Percentiles rank a stretch among this genome's conserved stretches.
Evolutionary conservation across 2,329 filamentous ascomycete species (phyloP).

Genomic region (Aspergillus fructus): DNA sequence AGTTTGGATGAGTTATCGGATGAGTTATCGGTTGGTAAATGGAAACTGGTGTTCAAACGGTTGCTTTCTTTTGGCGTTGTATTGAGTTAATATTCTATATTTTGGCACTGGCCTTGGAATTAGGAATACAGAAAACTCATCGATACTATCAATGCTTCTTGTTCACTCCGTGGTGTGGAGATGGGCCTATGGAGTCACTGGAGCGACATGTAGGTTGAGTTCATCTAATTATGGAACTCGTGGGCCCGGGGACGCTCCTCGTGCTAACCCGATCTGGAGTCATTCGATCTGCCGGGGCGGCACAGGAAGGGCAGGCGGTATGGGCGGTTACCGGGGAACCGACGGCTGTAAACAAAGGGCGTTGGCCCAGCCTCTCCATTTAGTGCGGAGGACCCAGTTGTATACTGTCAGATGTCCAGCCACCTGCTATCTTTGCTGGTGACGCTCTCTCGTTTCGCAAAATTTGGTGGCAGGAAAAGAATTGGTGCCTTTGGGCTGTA

Average conservation of each 20-base stretch:
- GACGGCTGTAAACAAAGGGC: conserved; percentile 39
- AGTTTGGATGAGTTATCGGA: conserved; percentile 5
- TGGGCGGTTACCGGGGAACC: conserved; percentile 36
- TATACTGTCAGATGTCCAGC: conserved; percentile 27
- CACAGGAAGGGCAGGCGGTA: conserved; percentile 29
- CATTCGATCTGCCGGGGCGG: neutral
- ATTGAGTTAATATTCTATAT: neutral
- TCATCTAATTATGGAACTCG: conserved; percentile 6
- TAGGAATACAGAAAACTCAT: neutral
- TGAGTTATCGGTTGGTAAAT: neutral
- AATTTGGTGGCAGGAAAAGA: conserved; percentile 14
- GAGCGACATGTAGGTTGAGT: neutral
- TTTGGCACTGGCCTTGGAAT: neutral
- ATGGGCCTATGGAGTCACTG: neutral
- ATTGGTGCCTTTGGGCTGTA: conserved; percentile 13
- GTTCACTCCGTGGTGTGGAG: neutral
- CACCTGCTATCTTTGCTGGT: conserved; percentile 27
- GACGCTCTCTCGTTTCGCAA: conserved; percentile 8
- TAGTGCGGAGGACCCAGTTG: conserved; percentile 6
- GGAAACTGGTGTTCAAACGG: neutral
- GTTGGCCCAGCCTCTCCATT: conserved; percentile 44
- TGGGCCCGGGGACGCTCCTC: conserved; percentile 7
- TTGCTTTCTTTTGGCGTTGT: neutral
- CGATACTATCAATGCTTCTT: neutral
- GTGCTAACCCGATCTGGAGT: conserved; percentile 7